Evolutionary conservation across 768 basidiomycete genomes (phyloP).

Genomic region (Xanthoconium purpureum): DNA sequence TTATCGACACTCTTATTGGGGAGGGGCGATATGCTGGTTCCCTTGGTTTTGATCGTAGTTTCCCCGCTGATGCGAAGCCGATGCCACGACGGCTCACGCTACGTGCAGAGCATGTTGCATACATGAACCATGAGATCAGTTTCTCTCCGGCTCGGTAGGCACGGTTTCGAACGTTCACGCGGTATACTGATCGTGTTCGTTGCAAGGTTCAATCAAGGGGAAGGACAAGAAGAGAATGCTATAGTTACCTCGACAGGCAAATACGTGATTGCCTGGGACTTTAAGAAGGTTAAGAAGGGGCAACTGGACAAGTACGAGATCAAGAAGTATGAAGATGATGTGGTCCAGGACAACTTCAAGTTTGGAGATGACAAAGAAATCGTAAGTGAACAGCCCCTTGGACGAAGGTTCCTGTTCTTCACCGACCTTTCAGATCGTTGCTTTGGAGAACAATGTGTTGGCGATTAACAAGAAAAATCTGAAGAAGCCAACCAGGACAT

Average conservation of each 20-base stretch:
- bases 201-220: slow-evolving; percentile 85
- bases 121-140: slow-evolving; percentile 82
- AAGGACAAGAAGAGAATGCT: slow-evolving; percentile 86
- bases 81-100: slow-evolving; percentile 85
- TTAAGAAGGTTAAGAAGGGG: slow-evolving; percentile 92
- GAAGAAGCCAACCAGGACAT: slow-evolving; percentile 75
- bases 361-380: slow-evolving; percentile 98
- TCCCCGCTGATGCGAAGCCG: slow-evolving; percentile 93
- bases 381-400: slow-evolving; percentile 41
- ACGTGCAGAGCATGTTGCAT: slow-evolving; percentile 87
- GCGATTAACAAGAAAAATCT: slow-evolving; percentile 93
- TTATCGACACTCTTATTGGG: slow-evolving; percentile 94
- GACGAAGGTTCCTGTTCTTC: slow-evolving; percentile 1
- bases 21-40: slow-evolving; percentile 81
- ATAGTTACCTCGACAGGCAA: slow-evolving; percentile 93
- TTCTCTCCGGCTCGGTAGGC: slow-evolving; percentile 91
- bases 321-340: slow-evolving; percentile 91
- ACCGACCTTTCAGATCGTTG: slow-evolving; percentile 70
- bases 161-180: not conserved
- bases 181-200: slow-evolving; percentile 4
- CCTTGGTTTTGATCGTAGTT: slow-evolving; percentile 89
- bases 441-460: slow-evolving; percentile 89
- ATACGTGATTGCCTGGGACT: slow-evolving; percentile 97
- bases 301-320: slow-evolving; percentile 90
- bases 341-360: slow-evolving; percentile 97